Evolutionary conservation across 1,284 basidiomycete genomes (phyloP), one percentile per base, ranked within the genome.

Genomic region (Boletellus deceptivus): DNA sequence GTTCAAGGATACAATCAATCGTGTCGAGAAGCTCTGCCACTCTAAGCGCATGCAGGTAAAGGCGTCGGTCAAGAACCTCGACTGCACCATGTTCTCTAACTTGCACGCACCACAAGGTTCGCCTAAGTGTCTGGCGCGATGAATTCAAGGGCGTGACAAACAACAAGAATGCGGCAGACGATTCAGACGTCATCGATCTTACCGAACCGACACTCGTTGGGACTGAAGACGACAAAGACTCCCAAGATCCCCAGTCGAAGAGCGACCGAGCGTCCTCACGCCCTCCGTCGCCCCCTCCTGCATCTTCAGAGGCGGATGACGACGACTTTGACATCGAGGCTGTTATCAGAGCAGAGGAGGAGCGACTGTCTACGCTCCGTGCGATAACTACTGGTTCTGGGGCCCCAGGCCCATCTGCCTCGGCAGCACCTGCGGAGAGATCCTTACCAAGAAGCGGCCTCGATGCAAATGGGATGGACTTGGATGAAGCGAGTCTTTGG

Each of bases 11-110:
- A 95, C 91, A 0, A 80, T 94, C 7, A 72, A 80, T 31, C 78
- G 86, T 3, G 80, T 96, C 6, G 94, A 97, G 73, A 90, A 86
- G 58, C 69, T 96, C 3, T 95, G 91, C 64, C 88, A 89, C 58
- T 84, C 87, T 2, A 82, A 83, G 45, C 79, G 88, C 13, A 90
- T 96, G 85, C 79, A 86, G 70, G 94, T 95, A 66, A 57, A 66
- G 55, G 11, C 31, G 3, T 33, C 27, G 35, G 38, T 7, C 9
- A 18, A 31, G 29, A 31, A 14, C 34, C n/a, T 6, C 43, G 20
- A 41, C 20, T 29, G 24, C 9, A 48, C 16, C 6, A 25, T 20
- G 22, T 47, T 45, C 31, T 35, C 49, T 62, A 33, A 64, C 54
- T 25, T 50, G 44, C 44, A 29, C n/a, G 34, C 41, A 46, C 40